Evolutionary conservation across 306 rosid genomes (phyloP), one percentile per base, ranked within the genome.

Genomic region (Trichosanthes cucumerina): DNA sequence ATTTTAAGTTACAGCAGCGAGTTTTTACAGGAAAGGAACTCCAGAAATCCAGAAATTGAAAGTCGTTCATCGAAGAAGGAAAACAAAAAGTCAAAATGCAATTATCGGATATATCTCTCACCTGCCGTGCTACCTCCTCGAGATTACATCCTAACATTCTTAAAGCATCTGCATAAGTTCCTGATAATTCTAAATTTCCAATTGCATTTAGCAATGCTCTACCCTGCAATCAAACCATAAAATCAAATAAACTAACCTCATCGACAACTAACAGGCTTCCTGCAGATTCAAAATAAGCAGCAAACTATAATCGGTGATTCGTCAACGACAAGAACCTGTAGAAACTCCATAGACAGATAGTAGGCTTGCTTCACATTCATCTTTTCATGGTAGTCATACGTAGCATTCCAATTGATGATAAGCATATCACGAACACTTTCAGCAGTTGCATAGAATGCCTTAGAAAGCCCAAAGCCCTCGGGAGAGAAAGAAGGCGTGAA

Each of bases 281-380:
- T n/a, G 8, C 28, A 36, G 49, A 65, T 19, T 65, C 49, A 65
- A 38, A 38, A 18, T 19, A 18, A 65, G 49, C 19, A 36, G 2
- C 36, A 8, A 65, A 36, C 72, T 16, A 65, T 19, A 65, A 65
- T 19, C 15, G 9, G 73, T 36, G 47, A 65, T 19, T 3, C 16
- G 7, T 7, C 18, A 47, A 7, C 77, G 70, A 78, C 44, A 83
- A 84, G 43, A 82, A 94, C 98, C 98, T 94, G 98, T 64, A 94
- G 87, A 87, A 92, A 94, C 41, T 94, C 98, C 98, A 94, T 94
- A 15, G 98, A 92, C 85, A 94, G 87, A 87, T 94, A 92, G 84
- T 92, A 94, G 59, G 98, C 97, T 83, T 94, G 97, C 87, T 94
- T 94, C 69, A 81, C 91, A 82, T 94, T 88, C 86, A 87, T 77